Evolutionary conservation across 2,329 filamentous ascomycete species (phyloP), one percentile per base, ranked within the genome.

Genomic region (Colletotrichum sp.): DNA sequence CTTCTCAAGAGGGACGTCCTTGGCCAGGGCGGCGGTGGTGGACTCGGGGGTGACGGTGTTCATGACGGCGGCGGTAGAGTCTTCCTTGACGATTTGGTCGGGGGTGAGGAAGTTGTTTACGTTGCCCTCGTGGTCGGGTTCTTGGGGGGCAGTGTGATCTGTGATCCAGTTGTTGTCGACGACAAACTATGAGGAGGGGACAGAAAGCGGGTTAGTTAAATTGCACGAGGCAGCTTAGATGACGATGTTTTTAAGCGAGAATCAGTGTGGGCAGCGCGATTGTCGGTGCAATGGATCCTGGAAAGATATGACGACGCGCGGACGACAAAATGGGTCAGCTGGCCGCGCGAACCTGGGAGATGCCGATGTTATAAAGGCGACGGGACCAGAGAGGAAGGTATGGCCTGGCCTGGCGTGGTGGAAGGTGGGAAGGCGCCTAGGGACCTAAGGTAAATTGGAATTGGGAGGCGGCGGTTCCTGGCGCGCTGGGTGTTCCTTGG

Each of bases 141-240:
- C 96, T 86, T 94, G 93, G 76, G 95, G 94, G 57, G 93, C 94
- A 75, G 92, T 92, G 81, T 93, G 92, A 86, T 98, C 96, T 84
- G 93, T 94, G 67, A 92, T 93, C 97, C 97, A 99, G 80, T 91
- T 92, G 80, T 95, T 95, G 90, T 99, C 95, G 79, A 98, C 96
- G 81, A 99, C 95, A 85, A 98, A 99, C 96, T 98, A 84, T 71
- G 81, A 52, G 69, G 36, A 61, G 72, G 55, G 77, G 71, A 80
- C 76, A 72, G 63, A 69, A 71, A 64, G 65, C 49, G 63, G 69
- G 75, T 77, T 64, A 76, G 72, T 69, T 69, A 76, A 72, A 65
- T 69, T 66, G 66, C 44, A 32, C 62, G 55, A 15, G 64, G 44
- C 57, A 44, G 27, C 29, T 69, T 30, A 63, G 30, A 71, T 71